Evolutionary conservation across 768 basidiomycete genomes (phyloP).

Genomic region (Amanita fuliginea): DNA sequence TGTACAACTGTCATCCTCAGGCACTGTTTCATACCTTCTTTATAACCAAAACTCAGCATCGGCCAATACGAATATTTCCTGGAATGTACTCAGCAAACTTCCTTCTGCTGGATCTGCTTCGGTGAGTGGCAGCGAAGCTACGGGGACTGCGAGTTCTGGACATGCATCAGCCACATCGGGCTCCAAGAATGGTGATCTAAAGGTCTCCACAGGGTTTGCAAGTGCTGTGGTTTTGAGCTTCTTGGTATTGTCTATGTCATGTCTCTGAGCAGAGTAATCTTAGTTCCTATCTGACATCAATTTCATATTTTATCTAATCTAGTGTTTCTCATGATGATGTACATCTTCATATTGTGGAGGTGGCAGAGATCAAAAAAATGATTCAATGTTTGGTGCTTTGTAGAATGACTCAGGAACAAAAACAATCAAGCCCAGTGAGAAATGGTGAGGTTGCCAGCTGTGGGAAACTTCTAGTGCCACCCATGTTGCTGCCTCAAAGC

Average conservation of each 20-base stretch:
- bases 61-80: slow-evolving; percentile 30
- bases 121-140: background rate
- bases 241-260: background rate
- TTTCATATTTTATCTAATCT: too few species aligned
- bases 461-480: too few species aligned
- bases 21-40: slow-evolving; percentile 49
- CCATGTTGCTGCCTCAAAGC: too few species aligned
- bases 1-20: slow-evolving; percentile 56
- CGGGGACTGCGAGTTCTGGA: background rate
- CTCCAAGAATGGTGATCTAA: background rate
- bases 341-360: too few species aligned
- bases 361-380: too few species aligned
- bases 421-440: too few species aligned
- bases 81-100: slow-evolving; percentile 36
- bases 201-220: background rate
- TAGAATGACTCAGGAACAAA: too few species aligned
- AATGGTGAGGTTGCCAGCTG: too few species aligned
- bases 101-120: slow-evolving; percentile 29
- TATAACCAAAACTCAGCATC: slow-evolving; percentile 37
- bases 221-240: background rate
- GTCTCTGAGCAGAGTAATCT: background rate
- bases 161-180: background rate
- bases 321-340: too few species aligned
- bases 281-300: too few species aligned
- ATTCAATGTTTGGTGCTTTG: too few species aligned